phyloP scores from a whole-genome alignment of 208 protist species.

The Angomonas ambiguus region DNA sequence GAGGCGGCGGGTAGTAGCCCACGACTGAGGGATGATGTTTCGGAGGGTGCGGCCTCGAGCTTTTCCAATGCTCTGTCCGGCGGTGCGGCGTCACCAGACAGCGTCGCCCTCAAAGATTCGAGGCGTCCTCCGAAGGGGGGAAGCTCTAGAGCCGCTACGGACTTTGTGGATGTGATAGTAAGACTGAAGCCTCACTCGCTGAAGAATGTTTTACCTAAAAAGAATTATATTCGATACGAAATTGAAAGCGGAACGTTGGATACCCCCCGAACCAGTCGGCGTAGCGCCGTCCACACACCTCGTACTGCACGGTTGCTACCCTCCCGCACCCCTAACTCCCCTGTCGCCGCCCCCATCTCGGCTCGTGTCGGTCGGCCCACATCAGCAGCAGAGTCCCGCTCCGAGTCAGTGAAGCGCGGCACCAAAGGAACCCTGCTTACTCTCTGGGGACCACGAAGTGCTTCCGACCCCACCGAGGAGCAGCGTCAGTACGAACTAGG shows the following conservation, averaged over 20 bases:
- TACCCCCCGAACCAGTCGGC: background rate
- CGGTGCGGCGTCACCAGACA: background rate
- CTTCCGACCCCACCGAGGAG: conserved; percentile 7
- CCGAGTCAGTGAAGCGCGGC: background rate
- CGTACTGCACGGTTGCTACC: conserved; percentile 4
- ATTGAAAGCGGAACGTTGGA: background rate
- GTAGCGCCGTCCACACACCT: background rate
- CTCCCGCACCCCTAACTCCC: conserved; percentile 2
- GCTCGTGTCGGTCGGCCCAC: background rate
- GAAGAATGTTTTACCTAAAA: conserved; percentile 5
- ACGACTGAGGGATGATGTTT: background rate
- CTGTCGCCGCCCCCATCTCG: background rate
- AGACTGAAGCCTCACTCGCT: conserved; percentile 19
- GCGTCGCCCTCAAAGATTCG: background rate
- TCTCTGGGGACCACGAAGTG: background rate
- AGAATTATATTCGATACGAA: background rate
- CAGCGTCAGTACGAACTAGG: conserved; percentile 53
- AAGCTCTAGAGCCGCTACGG: background rate
- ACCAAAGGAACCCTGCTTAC: background rate
- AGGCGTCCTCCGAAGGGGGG: background rate
- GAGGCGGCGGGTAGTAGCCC: background rate
- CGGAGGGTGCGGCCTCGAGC: background rate
- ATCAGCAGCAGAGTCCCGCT: background rate
- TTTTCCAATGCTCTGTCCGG: background rate
- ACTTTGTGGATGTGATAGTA: conserved; percentile 35